These are phyloP conservation scores for Cryptococcus hybrid DNA, from an alignment of 1,284 basidiomycete species.

Conservation along the genomic window DNA sequence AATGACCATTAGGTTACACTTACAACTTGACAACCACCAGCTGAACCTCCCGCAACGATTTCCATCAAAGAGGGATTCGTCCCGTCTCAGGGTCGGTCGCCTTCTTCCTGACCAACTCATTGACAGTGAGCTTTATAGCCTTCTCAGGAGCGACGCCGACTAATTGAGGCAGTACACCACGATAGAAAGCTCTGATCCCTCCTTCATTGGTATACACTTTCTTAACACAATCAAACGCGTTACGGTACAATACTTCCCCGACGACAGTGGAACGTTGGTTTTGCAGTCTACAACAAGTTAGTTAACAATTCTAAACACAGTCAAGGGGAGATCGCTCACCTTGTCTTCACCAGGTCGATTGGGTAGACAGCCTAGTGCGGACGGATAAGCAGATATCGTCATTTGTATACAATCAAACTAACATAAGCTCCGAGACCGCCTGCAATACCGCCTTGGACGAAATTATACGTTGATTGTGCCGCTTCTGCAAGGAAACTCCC, in stretches of 20 bases:
- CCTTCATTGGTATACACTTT: slow-evolving; percentile 97
- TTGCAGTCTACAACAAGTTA: slow-evolving; percentile 62
- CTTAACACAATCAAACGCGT: slow-evolving; percentile 87
- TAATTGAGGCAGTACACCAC: slow-evolving; percentile 91
- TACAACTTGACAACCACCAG: slow-evolving; percentile 97
- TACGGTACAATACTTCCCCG: slow-evolving; percentile 90
- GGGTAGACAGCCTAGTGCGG: slow-evolving; percentile 61
- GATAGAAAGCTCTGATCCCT: slow-evolving; percentile 86
- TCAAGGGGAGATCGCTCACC: slow-evolving; percentile 38
- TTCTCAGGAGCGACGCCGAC: slow-evolving; percentile 94
- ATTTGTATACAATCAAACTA: slow-evolving; percentile 1
- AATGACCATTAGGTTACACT: slow-evolving; percentile 44
- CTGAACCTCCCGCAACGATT: slow-evolving; percentile 83
- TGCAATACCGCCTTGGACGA: slow-evolving; percentile 85
- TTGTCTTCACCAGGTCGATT: slow-evolving; percentile 61
- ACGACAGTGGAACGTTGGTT: slow-evolving; percentile 95
- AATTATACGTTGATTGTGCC: slow-evolving; percentile 74
- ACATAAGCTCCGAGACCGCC: slow-evolving; percentile 72
- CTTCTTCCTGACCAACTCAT: slow-evolving; percentile 82
- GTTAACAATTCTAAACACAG: no score
- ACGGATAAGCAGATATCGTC: not conserved
- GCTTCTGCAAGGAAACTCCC: slow-evolving; percentile 43
- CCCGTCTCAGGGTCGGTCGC: slow-evolving; percentile 94
- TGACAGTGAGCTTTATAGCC: slow-evolving; percentile 70
- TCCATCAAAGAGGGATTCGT: slow-evolving; percentile 85